Base-by-base conservation (phyloP, 306 rosid species). In the Luffa aegyptiaca region DNA sequence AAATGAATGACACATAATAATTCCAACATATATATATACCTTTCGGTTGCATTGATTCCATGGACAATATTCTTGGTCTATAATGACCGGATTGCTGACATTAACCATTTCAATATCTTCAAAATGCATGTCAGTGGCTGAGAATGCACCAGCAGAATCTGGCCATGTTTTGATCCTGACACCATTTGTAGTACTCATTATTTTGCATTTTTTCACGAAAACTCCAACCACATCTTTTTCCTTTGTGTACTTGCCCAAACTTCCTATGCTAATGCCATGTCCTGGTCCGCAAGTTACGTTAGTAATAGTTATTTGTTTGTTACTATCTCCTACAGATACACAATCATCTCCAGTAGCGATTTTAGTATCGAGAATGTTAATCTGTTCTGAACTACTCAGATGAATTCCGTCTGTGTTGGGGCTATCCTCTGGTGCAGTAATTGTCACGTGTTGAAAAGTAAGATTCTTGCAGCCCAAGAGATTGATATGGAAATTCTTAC, bases 301-400 rank as follows among this genome's bases (percentile, higher is more conserved):
- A 0, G 66, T 33, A 21, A 87, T 58, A 0, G 72, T 57, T 12
- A 87, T 39, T 8, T 82, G 21, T 39, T n/a, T 56, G 73, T 48
- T 82, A 0, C 89, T 89, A 39, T 87, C 91, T 10, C 89, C 88
- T 4, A 89, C 48, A 0, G 91, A 89, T 57, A 89, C 42, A 31
- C 91, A 89, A 26, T 89, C 93, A 42, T 90, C 88, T 36, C 91
- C 90, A 0, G 10, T n/a, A n/a, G n/a, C n/a, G n/a, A 89, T 84
- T 4, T 39, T 36, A 0, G 83, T 4, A 36, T 87, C 78, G 0
- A 71, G 57, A 65, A 87, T n/a, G 20, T 48, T 82, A 79, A 90
- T 83, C n/a, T 75, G 58, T 0, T 69, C 78, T 37, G 93, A 90
- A 18, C 86, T 83, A 1, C 86, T 90, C 0, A 90, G 37, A 2